These are phyloP conservation scores for Aspergillus saccharolyticus DNA, from an alignment of 495 filamentous ascomycete species.

Conservation along the genomic window DNA sequence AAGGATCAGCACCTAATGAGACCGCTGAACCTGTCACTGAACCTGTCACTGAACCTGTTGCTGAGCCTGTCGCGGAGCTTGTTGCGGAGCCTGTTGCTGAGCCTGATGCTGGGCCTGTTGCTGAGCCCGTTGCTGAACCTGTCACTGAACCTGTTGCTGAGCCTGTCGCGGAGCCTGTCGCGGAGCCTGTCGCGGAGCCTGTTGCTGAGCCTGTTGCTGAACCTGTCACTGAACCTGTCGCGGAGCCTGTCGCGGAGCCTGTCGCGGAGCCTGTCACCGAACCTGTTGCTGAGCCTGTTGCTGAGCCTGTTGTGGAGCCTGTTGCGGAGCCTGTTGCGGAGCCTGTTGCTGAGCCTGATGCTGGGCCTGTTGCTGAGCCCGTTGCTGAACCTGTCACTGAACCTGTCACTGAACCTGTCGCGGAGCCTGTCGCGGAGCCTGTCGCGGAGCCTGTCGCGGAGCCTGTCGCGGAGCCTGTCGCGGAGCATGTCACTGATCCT, in stretches of 20 bases:
- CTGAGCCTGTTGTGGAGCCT: neutral
- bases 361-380: neutral
- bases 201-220: neutral
- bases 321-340: neutral
- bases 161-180: neutral
- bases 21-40: neutral
- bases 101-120: slow-evolving; percentile 1
- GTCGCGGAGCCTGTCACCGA: neutral
- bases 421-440: neutral
- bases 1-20: neutral
- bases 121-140: slow-evolving; percentile 1
- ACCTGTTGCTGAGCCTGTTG: neutral
- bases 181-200: too few species aligned
- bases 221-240: too few species aligned
- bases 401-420: slow-evolving; percentile 2
- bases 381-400: neutral
- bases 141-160: neutral
- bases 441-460: too few species aligned
- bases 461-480: too few species aligned
- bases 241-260: too few species aligned
- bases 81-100: neutral
- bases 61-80: neutral
- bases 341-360: neutral
- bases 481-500: too few species aligned
- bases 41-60: neutral